phyloP scores from a whole-genome alignment of 306 rosid genomes.

The Trichosanthes cucumerina region DNA sequence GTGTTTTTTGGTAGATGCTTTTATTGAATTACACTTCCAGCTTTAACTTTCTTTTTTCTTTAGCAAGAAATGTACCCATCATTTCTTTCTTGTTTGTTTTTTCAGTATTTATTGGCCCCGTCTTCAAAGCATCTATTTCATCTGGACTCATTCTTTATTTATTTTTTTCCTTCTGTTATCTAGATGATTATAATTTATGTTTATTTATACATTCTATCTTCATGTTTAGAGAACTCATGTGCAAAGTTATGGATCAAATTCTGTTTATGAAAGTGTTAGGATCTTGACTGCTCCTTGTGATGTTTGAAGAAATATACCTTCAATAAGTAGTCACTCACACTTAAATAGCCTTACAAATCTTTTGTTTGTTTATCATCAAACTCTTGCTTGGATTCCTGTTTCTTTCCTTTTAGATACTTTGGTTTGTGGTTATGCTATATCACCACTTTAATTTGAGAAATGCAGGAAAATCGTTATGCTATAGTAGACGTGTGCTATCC shows the following conservation, averaged over 20 bases:
- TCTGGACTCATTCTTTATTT: background rate
- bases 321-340: background rate
- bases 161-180: background rate
- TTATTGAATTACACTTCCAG: background rate
- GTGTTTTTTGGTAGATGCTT: background rate
- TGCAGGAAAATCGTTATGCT: conserved; percentile 94
- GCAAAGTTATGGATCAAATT: background rate
- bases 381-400: background rate
- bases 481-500: conserved; percentile 91
- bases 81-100: background rate
- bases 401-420: conserved; percentile 8
- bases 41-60: background rate
- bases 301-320: background rate
- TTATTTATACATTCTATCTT: background rate
- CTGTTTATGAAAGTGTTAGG: background rate
- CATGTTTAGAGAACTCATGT: background rate
- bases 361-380: background rate
- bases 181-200: background rate
- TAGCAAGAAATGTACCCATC: background rate
- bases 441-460: conserved; percentile 21
- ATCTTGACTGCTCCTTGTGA: background rate
- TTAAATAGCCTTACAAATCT: background rate
- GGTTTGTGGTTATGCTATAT: conserved; percentile 11
- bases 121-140: background rate
- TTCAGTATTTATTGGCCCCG: background rate